A percentile compares a stretch with the other conserved stretches of the same genome.
Evolutionary conservation across 352 stramenopile species (phyloP).

Genomic region (Elongisporangium senticosum): DNA sequence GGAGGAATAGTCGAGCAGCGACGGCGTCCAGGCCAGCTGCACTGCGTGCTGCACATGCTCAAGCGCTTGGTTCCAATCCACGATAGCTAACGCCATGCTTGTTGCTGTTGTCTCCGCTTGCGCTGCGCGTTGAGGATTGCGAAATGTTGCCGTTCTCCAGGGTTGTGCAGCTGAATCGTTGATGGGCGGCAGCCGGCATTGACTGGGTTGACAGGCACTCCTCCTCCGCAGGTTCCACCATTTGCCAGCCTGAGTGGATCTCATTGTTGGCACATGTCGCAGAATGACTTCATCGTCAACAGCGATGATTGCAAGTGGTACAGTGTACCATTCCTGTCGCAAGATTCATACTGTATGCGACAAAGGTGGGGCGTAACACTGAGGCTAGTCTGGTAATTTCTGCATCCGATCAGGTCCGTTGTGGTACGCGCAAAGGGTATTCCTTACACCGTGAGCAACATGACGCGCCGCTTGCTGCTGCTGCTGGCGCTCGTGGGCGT

Average conservation of each 20-base stretch:
- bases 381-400: neutral
- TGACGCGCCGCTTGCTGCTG: neutral
- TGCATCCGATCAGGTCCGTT: neutral
- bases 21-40: conserved; percentile 22
- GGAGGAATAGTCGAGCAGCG: conserved; percentile 31
- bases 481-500: neutral
- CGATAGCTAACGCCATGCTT: neutral
- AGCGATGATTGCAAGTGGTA: neutral
- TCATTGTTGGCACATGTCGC: neutral
- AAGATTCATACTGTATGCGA: neutral
- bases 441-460: neutral
- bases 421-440: neutral
- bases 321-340: neutral
- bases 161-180: neutral
- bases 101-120: neutral
- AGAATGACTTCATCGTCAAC: neutral
- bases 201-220: neutral
- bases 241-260: neutral
- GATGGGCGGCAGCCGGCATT: neutral
- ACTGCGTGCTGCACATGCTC: conserved; percentile 26
- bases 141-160: neutral
- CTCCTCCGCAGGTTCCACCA: neutral
- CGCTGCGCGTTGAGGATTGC: neutral
- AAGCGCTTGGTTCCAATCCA: conserved; percentile 21
- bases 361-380: neutral